Conservation (phyloP, 2,329 filamentous ascomycete genomes). For the Acrodontium crateriforme region DNA sequence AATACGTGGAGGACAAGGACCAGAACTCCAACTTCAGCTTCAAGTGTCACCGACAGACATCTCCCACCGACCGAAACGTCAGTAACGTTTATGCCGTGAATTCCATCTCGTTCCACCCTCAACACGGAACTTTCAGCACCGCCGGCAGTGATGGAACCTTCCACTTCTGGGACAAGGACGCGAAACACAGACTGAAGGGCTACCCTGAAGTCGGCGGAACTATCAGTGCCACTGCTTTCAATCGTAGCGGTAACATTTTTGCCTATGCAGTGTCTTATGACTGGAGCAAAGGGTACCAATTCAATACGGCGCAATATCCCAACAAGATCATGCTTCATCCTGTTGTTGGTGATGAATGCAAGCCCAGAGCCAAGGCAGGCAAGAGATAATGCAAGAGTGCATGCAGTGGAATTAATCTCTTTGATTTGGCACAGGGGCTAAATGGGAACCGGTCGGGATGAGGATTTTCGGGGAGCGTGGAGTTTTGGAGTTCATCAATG, state of each 20-base stretch:
- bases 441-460: too few species aligned
- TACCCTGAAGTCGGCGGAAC: slow-evolving; percentile 53
- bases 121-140: slow-evolving; percentile 96
- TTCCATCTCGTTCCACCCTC: slow-evolving; percentile 92
- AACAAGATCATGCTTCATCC: slow-evolving; percentile 40
- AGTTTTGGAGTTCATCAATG: too few species aligned
- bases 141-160: slow-evolving; percentile 93
- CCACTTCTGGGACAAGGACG: slow-evolving; percentile 74
- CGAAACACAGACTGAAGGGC: slow-evolving; percentile 46
- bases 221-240: slow-evolving; percentile 88
- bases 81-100: slow-evolving; percentile 93
- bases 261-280: slow-evolving; percentile 76
- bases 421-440: too few species aligned
- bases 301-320: slow-evolving; percentile 52
- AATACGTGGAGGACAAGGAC: slow-evolving; percentile 96
- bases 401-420: too few species aligned
- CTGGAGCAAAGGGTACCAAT: slow-evolving; percentile 91
- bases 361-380: slow-evolving; percentile 33
- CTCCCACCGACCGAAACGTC: slow-evolving; percentile 46
- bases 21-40: slow-evolving; percentile 80
- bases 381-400: slow-evolving; percentile 31
- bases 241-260: slow-evolving; percentile 55
- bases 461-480: too few species aligned
- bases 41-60: slow-evolving; percentile 88
- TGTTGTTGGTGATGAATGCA: slow-evolving; percentile 35